Evolutionary conservation across 1,139 yeast species (phyloP), one percentile per base, ranked within the genome.

Genomic region (Schwanniomyces etchellsii): DNA sequence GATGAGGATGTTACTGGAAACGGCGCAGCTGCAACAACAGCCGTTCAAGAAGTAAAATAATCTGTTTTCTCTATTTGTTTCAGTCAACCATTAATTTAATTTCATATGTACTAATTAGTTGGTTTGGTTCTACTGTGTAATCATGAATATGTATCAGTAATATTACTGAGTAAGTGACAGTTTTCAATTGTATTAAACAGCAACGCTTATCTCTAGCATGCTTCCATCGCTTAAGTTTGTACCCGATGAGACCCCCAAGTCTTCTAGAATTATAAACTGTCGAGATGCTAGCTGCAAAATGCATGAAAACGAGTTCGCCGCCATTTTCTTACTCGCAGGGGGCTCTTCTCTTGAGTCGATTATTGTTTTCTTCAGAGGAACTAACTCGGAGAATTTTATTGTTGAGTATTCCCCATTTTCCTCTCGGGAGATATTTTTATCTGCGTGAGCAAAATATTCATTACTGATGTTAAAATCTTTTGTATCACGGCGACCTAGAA

Each of bases 301-400:
- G 29, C 64, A 57, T 10, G 61, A 45, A 38, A 70, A 65, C 3
- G 72, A 57, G 30, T 52, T 59, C 10, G 62, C 66, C 11, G 66
- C 67, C 17, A 60, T 44, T 11, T 47, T 42, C 34, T 50, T 48
- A 11, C 28, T 42, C n/a, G 36, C 35, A 7, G 40, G 35, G 13
- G 34, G 34, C 15, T 37, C 42, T 13, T 27, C n/a, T n/a, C 21
- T 14, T 5, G 14, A 9, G 10, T 29, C 26, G 12, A 12, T 34
- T 20, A 49, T 46, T 35, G 49, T 35, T 32, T 35, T 51, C 44
- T 20, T 39, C 22, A 16, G 29, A 4, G 29, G 32, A 27, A 11
- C 28, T 11, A 32, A 16, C 11, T 16, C 29, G 7, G 37, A 32
- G 20, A 35, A 32, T 20, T 20, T 29, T n/a, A 35, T 28, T 17